Conservation (phyloP, 169 alveolate genomes). For the Amoebophrya sp. region DNA sequence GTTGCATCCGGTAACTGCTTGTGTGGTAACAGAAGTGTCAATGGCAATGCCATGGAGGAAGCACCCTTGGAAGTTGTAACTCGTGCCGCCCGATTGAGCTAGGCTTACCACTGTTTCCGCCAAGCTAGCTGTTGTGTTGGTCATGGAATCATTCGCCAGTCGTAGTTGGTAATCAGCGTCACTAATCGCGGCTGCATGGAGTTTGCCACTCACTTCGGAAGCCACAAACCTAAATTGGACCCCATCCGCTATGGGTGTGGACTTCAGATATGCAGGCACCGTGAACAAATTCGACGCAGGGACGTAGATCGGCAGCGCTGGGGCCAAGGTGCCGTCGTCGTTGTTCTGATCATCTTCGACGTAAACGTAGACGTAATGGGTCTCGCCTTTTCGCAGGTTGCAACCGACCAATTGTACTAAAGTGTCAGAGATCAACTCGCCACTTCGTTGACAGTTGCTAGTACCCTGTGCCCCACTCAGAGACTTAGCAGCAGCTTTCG, state of each 20-base stretch:
- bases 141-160: background rate
- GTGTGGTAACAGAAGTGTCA: background rate
- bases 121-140: background rate
- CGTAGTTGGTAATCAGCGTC: background rate
- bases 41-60: background rate
- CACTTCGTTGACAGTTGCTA: background rate
- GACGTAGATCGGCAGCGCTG: conserved; percentile 24
- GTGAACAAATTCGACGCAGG: conserved; percentile 15
- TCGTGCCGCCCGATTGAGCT: background rate
- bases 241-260: background rate
- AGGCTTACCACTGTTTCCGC: background rate
- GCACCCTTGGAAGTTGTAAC: background rate
- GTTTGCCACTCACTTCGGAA: background rate
- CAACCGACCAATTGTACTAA: conserved; percentile 1
- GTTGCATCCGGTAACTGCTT: background rate
- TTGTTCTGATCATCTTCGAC: conserved; percentile 18
- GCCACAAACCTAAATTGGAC: background rate
- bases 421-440: background rate
- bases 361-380: conserved; percentile 23
- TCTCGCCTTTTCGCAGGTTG: background rate
- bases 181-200: background rate
- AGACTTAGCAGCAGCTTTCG: background rate
- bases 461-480: background rate
- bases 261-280: background rate
- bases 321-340: conserved; percentile 28